Base-by-base conservation (phyloP, 495 filamentous ascomycete species). In the Aspergillus incahuasiensis region DNA sequence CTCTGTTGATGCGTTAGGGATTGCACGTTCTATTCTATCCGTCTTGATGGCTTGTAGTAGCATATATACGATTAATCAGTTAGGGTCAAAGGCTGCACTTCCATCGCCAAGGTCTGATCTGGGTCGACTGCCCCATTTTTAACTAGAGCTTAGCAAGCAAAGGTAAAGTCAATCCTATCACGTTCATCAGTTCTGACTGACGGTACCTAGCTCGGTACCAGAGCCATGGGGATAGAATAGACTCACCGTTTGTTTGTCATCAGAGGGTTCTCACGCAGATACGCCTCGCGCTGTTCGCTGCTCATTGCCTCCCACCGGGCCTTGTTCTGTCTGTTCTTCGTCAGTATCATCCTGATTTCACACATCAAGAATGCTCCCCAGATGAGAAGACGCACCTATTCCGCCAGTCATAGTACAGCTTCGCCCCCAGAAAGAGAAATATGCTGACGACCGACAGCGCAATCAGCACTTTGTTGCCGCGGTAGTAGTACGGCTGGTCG, bases 391-490 rank as follows among this genome's bases (percentile, higher is more conserved):
- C 69, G 57, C 69, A 74, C 68, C 69, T 72, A 60, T 90, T 91
- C n/a, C 81, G 73, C 73, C 71, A 78, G 1, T 81, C 61, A 58
- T 88, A 91, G 62, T 87, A 90, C 2, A 66, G 54, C 64, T 87
- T 89, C 5, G 80, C 75, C 0, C 63, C 55, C 18, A 84, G 45
- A 49, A 86, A 85, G 4, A 88, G 58, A 1, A 75, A 45, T 9
- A 87, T 68, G 55, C 86, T 86, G n/a, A 71, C 75, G 0, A 68
- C 58, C 5, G 75, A 60, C 15, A 90, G 62, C 6, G 66, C 80
- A n/a, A 90, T 73, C n/a, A 90, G 71, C 6, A 86, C 79, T 19
- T 75, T 79, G 63, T 90, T 89, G 6, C 87, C 87, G 1, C 73
- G 74, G 35, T 76, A 80, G 55, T 91, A 89, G n/a, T 79, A 66